Percentiles rank a stretch among this genome's conserved stretches.
Evolutionary conservation across 78 protist genomes (phyloP).

Genomic region (Dictyostelium firmibasis): DNA sequence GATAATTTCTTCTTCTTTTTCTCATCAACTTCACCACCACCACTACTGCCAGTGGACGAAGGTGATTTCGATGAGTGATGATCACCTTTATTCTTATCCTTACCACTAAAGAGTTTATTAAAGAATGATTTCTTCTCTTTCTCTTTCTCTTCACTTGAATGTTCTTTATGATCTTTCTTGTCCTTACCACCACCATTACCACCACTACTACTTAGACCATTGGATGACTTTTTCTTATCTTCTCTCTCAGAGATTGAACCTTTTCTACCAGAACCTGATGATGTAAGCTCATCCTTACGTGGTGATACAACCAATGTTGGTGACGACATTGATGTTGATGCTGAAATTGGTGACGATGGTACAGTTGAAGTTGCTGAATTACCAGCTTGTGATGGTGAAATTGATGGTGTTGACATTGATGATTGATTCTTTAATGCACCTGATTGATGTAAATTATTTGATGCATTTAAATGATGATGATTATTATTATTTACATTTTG

Average conservation of each 20-base stretch:
- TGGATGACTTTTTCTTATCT: neutral
- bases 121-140: slow-evolving; percentile 54
- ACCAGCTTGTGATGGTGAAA: slow-evolving; percentile 2
- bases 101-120: slow-evolving; percentile 33
- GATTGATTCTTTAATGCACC: neutral
- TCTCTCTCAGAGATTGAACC: slow-evolving; percentile 9
- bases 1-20: slow-evolving; percentile 59
- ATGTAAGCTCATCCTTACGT: neutral
- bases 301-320: slow-evolving; percentile 26
- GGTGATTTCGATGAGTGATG: neutral
- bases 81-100: neutral
- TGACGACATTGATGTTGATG: slow-evolving; percentile 4
- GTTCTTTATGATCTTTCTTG: neutral
- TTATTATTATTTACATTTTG: neutral
- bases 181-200: neutral
- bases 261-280: neutral
- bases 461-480: neutral
- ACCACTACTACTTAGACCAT: neutral
- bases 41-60: neutral
- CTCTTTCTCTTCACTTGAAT: neutral
- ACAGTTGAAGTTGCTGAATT: neutral
- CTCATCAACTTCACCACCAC: neutral
- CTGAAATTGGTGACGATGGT: slow-evolving; percentile 39
- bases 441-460: neutral
- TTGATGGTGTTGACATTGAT: neutral